Base-by-base conservation (phyloP, 1,139 yeast genomes). In the Yamadazyma sp. region DNA sequence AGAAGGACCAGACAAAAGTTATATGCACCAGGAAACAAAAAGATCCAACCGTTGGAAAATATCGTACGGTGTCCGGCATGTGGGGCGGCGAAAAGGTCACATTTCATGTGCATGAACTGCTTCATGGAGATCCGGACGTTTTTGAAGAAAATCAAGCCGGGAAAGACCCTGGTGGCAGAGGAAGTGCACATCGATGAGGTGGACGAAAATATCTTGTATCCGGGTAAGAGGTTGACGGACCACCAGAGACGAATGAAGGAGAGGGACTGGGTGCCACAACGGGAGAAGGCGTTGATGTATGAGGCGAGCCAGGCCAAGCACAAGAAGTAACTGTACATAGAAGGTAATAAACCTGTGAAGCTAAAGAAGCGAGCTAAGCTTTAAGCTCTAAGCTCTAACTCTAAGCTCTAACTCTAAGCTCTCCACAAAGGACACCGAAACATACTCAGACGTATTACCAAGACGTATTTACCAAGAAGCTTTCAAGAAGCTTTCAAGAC, bases 51-150 rank as follows among this genome's bases (percentile, higher is more conserved):
- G 38, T 71, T 86, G 48, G 77, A 82, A 42, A 85, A 86, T 57
- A 67, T 92, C 52, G 87, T 85, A 47, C 78, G 95, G 58, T 92
- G 98, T 61, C 96, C 97, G 4, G 85, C 96, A 1, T 92, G 98
- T 66, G 98, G 98, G 31, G 86, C 86, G 47, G 85, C 80, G 51
- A 90, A 90, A 64, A 75, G 97, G 56, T 81, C 94, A 2, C 96
- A 90, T 61, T 81, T 89, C 40, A 73, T 90, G 59, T 90, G 98
- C 64, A 88, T 88, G 95, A 78, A 86, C 57, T 90, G 98, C 64
- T 90, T 88, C 45, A 80, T 76, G 29, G 92, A 88, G 58, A 85
- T 90, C 53, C 82, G 79, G 57, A 67, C 75, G 39, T 72, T 86
- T 38, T 86, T 96, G 83, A 71, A 70, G 53, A 57, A 53, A 17